Evolutionary conservation across 2,329 filamentous ascomycete genomes (phyloP).

Genomic region (Ceratocystis eucalypticola): DNA sequence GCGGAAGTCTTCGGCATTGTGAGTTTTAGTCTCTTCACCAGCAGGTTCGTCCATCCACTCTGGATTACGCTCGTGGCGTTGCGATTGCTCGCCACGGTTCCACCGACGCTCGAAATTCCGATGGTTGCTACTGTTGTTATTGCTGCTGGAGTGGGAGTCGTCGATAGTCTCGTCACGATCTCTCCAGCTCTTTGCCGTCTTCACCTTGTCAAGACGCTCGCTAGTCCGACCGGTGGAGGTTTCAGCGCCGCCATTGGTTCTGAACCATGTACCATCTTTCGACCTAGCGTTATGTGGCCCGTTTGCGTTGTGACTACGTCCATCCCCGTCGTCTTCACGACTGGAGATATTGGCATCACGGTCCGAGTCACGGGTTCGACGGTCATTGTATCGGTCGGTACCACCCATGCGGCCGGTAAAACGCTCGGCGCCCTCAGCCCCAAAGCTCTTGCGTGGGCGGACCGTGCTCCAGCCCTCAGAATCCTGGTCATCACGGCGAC

Average conservation of each 20-base stretch:
- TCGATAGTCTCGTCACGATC: constrained; percentile 36
- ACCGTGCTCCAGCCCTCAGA: constrained; percentile 62
- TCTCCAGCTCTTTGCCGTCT: constrained; percentile 43
- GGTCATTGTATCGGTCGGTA: constrained; percentile 32
- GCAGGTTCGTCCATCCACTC: constrained; percentile 76
- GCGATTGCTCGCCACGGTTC: constrained; percentile 41
- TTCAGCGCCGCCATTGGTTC: constrained; percentile 37
- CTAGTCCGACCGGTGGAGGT: constrained; percentile 29
- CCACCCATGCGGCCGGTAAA: constrained; percentile 54
- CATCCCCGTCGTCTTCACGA: constrained; percentile 38
- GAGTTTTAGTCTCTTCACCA: constrained; percentile 54
- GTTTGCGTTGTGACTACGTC: constrained; percentile 44
- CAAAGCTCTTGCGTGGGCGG: constrained; percentile 61
- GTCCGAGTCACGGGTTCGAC: constrained; percentile 39
- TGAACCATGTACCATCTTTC: constrained; percentile 64
- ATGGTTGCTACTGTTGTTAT: constrained; percentile 27
- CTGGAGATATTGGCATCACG: constrained; percentile 41
- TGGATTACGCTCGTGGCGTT: constrained; percentile 62
- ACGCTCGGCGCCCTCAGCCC: constrained; percentile 56
- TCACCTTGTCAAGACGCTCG: constrained; percentile 41
- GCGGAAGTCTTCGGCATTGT: constrained; percentile 84
- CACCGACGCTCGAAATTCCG: constrained; percentile 35
- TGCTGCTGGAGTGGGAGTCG: constrained; percentile 43
- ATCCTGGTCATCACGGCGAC: constrained; percentile 46
- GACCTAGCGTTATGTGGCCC: constrained; percentile 38